Evolutionary conservation across 2,329 filamentous ascomycete species (phyloP), one percentile per base, ranked within the genome.

Genomic region (Trichoderma atroviride): DNA sequence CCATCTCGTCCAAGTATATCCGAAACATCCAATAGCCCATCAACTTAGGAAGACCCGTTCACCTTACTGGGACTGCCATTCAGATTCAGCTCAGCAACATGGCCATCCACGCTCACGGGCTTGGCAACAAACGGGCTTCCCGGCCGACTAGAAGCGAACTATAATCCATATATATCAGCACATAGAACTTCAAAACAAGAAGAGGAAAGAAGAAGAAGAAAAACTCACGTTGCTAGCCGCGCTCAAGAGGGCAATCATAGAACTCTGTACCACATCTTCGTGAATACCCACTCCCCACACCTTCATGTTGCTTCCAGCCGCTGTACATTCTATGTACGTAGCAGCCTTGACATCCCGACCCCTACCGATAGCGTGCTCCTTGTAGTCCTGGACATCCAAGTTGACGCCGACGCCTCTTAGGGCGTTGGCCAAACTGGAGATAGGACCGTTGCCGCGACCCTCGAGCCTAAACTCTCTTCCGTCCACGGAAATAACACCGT

Each of bases 361-460:
- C 63, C 86, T 85, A 73, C 93, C 93, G 74, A 98, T 94, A 33
- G 94, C 91, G 81, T 98, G 95, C 81, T 98, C 96, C 84, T 96
- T 97, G 85, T 98, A 98, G 79, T 97, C 93, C 57, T 90, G 88
- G 63, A 98, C 93, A 77, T 98, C 95, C 29, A 98, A 84, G 76
- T 96, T 91, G 72, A 98, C 91, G 70, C 93, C 92, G 40, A 98
- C 82, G 19, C 85, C 85, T 74, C 88, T 88, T 55, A 99, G 86
- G 19, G 94, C 95, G 75, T 93, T 90, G 2, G 93, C 93, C 76
- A 98, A 83, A 72, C 92, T 93, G 4, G 94, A 97, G 75, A 98
- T 93, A 40, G 95, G 93, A 76, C 95, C 95, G 77, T 94, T 97
- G 40, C 95, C 95, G 11, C 90, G 87, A 71, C 96, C 95, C 37